Evolutionary conservation across 495 filamentous ascomycete species (phyloP), one percentile per base, ranked within the genome.

Genomic region (Aspergillus conjunctus): DNA sequence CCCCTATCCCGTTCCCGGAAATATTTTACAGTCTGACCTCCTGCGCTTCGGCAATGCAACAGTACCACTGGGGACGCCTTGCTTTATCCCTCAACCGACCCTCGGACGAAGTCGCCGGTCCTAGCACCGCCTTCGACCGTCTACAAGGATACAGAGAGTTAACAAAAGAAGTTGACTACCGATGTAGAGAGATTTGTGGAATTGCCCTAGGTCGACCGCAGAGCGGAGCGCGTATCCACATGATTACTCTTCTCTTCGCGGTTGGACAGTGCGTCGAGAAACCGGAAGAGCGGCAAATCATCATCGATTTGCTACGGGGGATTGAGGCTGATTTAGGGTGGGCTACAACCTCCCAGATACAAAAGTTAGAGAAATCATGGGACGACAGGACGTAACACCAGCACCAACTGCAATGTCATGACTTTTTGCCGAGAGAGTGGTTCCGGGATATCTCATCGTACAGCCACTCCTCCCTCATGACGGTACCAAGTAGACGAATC

Each of bases 91-190:
- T 80, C 8, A 78, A 80, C 21, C 65, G 71, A 11, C 77, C 77
- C 0, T 54, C 68, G 10, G 74, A 79, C 48, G 66, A 62, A 2
- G 56, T 75, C 41, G 71, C 67, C 14, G 73, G 67, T 0, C 76
- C 71, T 0, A 76, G 71, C 34, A 77, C 72, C 5, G 73, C 76
- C 0, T 78, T 76, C 51, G 74, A 78, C 54, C 73, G 76, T 4
- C 59, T 79, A 3, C 73, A 76, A 34, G 68, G 70, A 2, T 77
- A 78, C 31, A 64, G 77, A 9, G 76, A 78, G 51, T 60, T 79
- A 15, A 77, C 75, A 4, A 78, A 78, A 34, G 74, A 79, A 51
- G 75, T 77, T 8, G 77, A 79, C 44, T 73, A 71, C 51, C 75
- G 77, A 11, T 65, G 68, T 55, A 68, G 71, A 3, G 74, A 78